Base-by-base conservation (phyloP, 2,329 filamentous ascomycete species). In the Pseudomassariella vexata region DNA sequence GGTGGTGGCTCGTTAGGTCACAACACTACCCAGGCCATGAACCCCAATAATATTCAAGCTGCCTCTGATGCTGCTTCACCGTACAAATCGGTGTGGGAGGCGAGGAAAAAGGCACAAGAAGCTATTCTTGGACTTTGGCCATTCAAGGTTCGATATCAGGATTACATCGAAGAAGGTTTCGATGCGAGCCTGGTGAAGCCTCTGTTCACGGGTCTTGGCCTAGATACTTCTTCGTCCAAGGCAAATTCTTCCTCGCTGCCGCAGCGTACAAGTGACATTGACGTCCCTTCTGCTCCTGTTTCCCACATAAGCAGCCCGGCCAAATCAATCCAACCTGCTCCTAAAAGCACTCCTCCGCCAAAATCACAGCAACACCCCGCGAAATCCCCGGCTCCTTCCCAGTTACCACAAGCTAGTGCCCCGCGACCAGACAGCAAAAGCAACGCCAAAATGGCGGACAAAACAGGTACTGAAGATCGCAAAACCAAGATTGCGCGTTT, bases 91-190 rank as follows among this genome's bases (percentile, higher is more conserved):
- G 25, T 64, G 5, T 38, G 55, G 5, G 64, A 70, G 32, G 67
- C 62, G 19, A 71, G 64, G 33, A 75, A 72, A 40, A 66, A 73
- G 42, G 84, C 84, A 0, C 73, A 79, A 48, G 73, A 75, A 16
- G 80, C 83, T 4, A 76, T 89, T 23, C 56, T 85, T 19, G 70
- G 74, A 22, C 61, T 89, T 3, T 70, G 66, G 60, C 66, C 70
- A 2, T 54, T 85, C 37, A 82, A 85, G 29, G 76, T 94, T 36
- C 76, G 76, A 14, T 94, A 81, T 49, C 70, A 82, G 34, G 73
- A 85, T 38, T 80, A 90, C 35, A 63, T 89, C 9, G 68, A 77
- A 9, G 83, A 90, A 53, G 83, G 85, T 1, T 69, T 90, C 24
- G 73, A 88, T 44, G 66, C 73, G 21, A 56, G 57, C 2, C 50